Evolutionary conservation across 257 asterid species (phyloP).

Genomic region (Voacanga thouarsii): DNA sequence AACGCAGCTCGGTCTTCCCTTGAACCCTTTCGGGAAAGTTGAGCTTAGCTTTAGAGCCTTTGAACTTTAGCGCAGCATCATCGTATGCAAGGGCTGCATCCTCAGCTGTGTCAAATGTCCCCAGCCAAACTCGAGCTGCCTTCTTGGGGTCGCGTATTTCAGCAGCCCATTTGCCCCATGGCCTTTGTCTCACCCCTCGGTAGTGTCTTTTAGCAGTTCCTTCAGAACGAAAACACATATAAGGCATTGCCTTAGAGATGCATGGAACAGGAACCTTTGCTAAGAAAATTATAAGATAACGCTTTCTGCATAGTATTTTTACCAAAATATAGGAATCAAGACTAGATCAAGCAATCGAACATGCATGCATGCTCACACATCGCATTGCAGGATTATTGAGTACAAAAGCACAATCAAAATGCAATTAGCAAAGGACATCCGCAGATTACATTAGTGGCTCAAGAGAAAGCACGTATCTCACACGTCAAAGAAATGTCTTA

Average conservation of each 20-base stretch:
- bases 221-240: neutral
- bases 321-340: too few species aligned
- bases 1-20: constrained; percentile 19
- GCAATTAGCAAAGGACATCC: too few species aligned
- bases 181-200: constrained; percentile 82
- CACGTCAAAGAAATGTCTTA: too few species aligned
- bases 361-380: neutral
- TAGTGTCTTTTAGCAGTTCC: constrained; percentile 51
- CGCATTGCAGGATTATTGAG: too few species aligned
- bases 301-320: too few species aligned
- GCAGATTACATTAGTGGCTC: too few species aligned
- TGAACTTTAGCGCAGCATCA: constrained; percentile 77
- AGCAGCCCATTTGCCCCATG: constrained; percentile 97
- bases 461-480: too few species aligned
- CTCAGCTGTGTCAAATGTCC: constrained; percentile 83
- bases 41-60: constrained; percentile 84
- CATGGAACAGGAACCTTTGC: neutral
- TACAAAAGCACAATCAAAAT: too few species aligned
- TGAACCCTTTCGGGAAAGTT: constrained; percentile 74
- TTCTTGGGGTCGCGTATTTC: constrained; percentile 80
- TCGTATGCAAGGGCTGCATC: constrained; percentile 92
- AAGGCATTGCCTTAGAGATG: neutral
- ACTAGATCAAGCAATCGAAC: neutral
- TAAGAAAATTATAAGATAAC: too few species aligned
- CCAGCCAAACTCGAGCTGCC: constrained; percentile 86